These are phyloP conservation scores for Suillus sp. DNA, from an alignment of 768 basidiomycete genomes.

Conservation along the genomic window DNA sequence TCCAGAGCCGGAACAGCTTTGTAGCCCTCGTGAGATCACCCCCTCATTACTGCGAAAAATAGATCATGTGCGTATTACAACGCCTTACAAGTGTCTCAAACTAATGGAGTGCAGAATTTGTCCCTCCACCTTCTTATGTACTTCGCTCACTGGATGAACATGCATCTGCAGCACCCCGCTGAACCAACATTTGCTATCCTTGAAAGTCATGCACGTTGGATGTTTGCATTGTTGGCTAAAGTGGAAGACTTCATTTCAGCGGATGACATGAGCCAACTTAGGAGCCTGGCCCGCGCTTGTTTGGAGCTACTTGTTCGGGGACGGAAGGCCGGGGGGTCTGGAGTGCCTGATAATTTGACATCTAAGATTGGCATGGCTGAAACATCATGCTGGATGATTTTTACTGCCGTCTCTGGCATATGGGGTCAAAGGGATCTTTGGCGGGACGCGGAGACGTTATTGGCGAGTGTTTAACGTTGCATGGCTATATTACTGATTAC, in stretches of 20 bases:
- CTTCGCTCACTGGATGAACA: conserved; percentile 78
- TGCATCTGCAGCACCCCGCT: conserved; percentile 49
- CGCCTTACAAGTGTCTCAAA: conserved; percentile 3
- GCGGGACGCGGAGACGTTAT: conserved; percentile 66
- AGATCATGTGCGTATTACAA: conserved; percentile 57
- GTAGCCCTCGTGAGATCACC: conserved; percentile 54
- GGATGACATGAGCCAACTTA: conserved; percentile 77
- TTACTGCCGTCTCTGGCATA: conserved; percentile 60
- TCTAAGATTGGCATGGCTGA: conserved; percentile 38
- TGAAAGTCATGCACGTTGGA: conserved; percentile 71
- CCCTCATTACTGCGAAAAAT: conserved; percentile 57
- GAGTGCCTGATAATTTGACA: not conserved
- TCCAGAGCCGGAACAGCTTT: not conserved
- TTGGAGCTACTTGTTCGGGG: conserved; percentile 43
- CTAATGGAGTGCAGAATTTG: conserved; percentile 48
- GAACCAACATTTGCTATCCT: conserved; percentile 45
- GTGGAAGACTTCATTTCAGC: conserved; percentile 70
- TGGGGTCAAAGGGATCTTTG: conserved; percentile 86
- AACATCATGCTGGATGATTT: conserved; percentile 72
- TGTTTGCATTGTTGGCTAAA: conserved; percentile 71
- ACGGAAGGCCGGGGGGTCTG: conserved; percentile 17
- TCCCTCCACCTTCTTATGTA: conserved; percentile 82
- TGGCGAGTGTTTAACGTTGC: conserved; percentile 29
- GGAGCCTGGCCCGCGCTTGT: conserved; percentile 74
- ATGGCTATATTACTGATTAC: not conserved